Base-by-base conservation (phyloP, 2,329 filamentous ascomycete species). In the Emmonsia crescens region DNA sequence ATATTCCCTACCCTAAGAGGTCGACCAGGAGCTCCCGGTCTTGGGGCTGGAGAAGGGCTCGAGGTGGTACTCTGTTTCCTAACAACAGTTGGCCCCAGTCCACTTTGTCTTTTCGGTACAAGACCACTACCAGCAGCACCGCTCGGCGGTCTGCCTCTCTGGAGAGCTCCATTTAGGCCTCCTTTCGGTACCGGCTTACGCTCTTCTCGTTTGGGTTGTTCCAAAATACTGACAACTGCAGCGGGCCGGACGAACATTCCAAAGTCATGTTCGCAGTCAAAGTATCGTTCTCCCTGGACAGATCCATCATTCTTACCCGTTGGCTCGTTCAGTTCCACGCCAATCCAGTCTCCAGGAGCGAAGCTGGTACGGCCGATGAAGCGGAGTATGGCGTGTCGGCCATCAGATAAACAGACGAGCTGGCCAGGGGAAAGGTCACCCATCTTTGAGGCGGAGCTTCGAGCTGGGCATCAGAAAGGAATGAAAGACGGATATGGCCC, bases 231-330 rank as follows among this genome's bases (percentile, higher is more conserved):
- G 14, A 81, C 82, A 57, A 94, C 80, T 62, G 87, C 87, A 60
- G 83, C 78, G 36, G 90, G 86, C 65, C 89, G 84, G 61, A 96
- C 83, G 70, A 99, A 97, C 85, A 99, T 94, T 80, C 90, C 84
- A 83, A 87, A 75, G 72, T 82, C 76, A 52, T 79, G 76, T 57
- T 80, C 73, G 68, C 93, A 97, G 57, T 92, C 85, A 69, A 96
- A 97, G 73, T 97, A 97, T 24, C 90, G 82, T 71, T 90, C 84
- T 64, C 91, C 92, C 74, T 93, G 85, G 55, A 97, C 90, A 61
- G 89, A 88, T 66, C 93, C 93, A 80, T 97, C 91, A 69, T 97
- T 97, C 79, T 97, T 97, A 38, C 94, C 93, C 24, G 83, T 84
- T 60, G 86, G 80, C 55, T 90, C 88, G 59, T 91, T 85, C 61